Evolutionary conservation across 352 stramenopile genomes (phyloP).

Genomic region (Globisporangium nagaii): DNA sequence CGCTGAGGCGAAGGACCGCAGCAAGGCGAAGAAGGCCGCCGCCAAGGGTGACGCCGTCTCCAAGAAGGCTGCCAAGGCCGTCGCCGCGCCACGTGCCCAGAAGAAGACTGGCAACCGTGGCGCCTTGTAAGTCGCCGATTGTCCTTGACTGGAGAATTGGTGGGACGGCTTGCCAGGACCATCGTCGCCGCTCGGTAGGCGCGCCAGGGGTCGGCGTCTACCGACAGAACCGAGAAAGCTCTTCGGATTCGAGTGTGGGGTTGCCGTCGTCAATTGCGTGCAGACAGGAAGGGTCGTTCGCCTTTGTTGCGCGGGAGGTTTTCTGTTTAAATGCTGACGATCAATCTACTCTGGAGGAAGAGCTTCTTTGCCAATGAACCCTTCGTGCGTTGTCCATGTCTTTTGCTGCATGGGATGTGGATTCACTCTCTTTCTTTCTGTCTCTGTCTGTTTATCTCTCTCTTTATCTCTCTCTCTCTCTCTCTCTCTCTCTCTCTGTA

Average conservation of each 20-base stretch:
- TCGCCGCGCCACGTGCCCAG: conserved; percentile 59
- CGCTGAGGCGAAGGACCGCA: conserved; percentile 83
- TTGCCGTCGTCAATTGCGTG: too few species aligned
- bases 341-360: conserved; percentile 18
- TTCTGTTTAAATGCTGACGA: conserved; percentile 8
- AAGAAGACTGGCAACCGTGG: conserved; percentile 90
- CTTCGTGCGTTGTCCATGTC: neutral
- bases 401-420: neutral
- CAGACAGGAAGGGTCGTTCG: too few species aligned
- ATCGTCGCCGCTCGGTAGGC: conserved; percentile 1
- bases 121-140: conserved; percentile 61
- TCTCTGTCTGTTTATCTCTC: neutral
- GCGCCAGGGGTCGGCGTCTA: conserved; percentile 1
- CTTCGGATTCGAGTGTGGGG: conserved; percentile 5
- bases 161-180: conserved; percentile 4
- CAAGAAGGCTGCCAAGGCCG: conserved; percentile 55
- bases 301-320: neutral
- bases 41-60: conserved; percentile 52
- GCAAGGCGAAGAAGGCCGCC: conserved; percentile 79
- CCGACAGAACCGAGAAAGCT: neutral
- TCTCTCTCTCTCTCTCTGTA: too few species aligned
- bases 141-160: conserved; percentile 4
- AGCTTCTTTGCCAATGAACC: conserved; percentile 23
- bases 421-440: neutral
- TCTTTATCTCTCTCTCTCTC: too few species aligned